Conservation (phyloP, 176 grass and related monocot genomes). For the Dendrocalamus sinicus region DNA sequence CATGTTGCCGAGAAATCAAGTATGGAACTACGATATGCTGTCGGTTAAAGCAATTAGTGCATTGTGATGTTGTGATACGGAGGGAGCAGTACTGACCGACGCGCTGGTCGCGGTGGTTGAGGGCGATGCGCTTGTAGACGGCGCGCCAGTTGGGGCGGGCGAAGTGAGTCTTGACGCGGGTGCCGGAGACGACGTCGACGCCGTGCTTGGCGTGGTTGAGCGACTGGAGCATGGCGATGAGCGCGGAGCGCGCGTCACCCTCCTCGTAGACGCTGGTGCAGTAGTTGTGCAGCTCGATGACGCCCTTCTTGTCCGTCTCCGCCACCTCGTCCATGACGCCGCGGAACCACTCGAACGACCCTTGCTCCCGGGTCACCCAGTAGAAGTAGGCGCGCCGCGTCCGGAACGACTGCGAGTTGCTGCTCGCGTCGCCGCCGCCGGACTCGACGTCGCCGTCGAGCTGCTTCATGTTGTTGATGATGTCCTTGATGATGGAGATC, state of each 20-base stretch:
- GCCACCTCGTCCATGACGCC: constrained; percentile 89
- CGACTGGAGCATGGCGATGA: constrained; percentile 95
- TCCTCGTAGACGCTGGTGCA: constrained; percentile 99
- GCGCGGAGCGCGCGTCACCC: constrained; percentile 80
- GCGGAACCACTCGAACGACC: constrained; percentile 95
- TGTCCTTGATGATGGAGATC: constrained; percentile 97
- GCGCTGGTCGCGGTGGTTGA: constrained; percentile 69
- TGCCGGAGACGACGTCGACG: constrained; percentile 84
- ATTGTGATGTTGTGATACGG: not conserved
- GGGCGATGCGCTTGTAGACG: constrained; percentile 85
- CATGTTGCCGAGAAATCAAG: not conserved
- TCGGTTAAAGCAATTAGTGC: not conserved
- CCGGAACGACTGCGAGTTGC: constrained; percentile 50
- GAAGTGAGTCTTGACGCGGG: constrained; percentile 90
- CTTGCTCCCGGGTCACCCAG: constrained; percentile 93
- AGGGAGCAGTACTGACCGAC: constrained; percentile 47
- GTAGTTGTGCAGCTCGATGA: constrained; percentile 94
- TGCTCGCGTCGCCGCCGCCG: not conserved
- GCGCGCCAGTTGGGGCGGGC: constrained; percentile 86
- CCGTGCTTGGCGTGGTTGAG: constrained; percentile 90
- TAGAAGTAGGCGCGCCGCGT: constrained; percentile 90
- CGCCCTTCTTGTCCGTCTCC: constrained; percentile 69
- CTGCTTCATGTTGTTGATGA: constrained; percentile 79
- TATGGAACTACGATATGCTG: not conserved
- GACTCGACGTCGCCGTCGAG: constrained; percentile 53